phyloP scores from a whole-genome alignment of 805 yeast genomes.

The Candida hungchunana region DNA sequence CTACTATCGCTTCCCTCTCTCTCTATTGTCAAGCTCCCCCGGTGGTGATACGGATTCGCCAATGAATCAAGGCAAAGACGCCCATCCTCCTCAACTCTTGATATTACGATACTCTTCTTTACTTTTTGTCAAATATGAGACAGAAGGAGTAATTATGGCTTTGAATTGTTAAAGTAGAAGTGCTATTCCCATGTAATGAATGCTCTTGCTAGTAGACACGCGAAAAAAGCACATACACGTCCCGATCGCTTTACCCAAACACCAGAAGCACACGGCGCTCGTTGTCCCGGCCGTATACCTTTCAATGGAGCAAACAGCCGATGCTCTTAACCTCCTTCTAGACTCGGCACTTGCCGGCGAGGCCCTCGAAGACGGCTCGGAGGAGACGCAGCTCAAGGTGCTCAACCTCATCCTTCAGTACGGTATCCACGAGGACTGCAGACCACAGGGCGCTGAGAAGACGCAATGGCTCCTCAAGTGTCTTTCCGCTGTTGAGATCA shows the following conservation, averaged over 20 bases:
- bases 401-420: slow-evolving; percentile 21
- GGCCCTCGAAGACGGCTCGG: slow-evolving; percentile 15
- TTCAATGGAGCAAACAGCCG: slow-evolving; percentile 9
- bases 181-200: no score
- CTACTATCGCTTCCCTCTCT: no score
- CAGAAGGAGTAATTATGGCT: no score
- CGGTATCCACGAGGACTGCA: slow-evolving; percentile 17
- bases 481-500: slow-evolving; percentile 21
- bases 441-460: slow-evolving; percentile 11
- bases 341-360: slow-evolving; percentile 14
- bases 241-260: neutral
- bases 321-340: slow-evolving; percentile 19
- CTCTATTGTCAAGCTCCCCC: no score
- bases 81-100: no score
- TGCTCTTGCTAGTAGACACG: no score
- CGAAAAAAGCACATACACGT: neutral
- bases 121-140: no score
- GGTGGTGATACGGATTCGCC: no score
- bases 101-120: no score
- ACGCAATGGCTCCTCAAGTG: slow-evolving; percentile 18
- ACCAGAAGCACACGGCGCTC: neutral
- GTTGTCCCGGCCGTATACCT: no score
- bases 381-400: slow-evolving; percentile 19
- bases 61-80: no score
- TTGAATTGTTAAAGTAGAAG: no score